Evolutionary conservation across 2,329 filamentous ascomycete genomes (phyloP).

Genomic region (Beauveria pseudobassiana): DNA sequence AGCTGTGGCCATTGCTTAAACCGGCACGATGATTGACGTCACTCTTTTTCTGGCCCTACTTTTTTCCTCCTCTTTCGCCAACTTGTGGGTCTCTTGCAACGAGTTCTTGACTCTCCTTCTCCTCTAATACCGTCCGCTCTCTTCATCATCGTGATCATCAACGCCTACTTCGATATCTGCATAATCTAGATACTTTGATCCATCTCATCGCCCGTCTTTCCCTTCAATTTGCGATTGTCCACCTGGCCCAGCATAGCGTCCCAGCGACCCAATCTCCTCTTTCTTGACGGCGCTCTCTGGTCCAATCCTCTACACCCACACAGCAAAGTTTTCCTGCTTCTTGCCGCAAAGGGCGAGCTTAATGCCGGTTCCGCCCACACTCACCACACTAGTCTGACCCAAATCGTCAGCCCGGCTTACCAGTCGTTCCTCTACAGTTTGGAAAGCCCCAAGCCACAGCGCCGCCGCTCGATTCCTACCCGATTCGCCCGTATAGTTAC

Average conservation of each 20-base stretch:
- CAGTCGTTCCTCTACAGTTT: background rate
- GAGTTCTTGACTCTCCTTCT: background rate
- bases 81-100: background rate
- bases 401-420: background rate
- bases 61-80: background rate
- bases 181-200: background rate
- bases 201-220: background rate
- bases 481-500: background rate
- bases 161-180: background rate
- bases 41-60: background rate
- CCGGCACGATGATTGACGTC: slow-evolving; percentile 5
- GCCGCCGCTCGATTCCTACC: slow-evolving; percentile 3
- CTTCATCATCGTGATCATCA: background rate
- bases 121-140: background rate
- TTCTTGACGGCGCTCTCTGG: background rate
- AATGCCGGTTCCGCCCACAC: background rate
- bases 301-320: background rate
- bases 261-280: background rate
- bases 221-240: too few species aligned
- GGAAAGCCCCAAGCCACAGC: background rate
- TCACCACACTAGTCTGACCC: background rate
- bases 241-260: too few species aligned
- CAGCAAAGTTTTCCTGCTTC: background rate
- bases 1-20: background rate
- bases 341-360: background rate